These are phyloP conservation scores for Colletotrichum chlorophyti DNA, from an alignment of 2,329 filamentous ascomycete genomes.

Conservation along the genomic window DNA sequence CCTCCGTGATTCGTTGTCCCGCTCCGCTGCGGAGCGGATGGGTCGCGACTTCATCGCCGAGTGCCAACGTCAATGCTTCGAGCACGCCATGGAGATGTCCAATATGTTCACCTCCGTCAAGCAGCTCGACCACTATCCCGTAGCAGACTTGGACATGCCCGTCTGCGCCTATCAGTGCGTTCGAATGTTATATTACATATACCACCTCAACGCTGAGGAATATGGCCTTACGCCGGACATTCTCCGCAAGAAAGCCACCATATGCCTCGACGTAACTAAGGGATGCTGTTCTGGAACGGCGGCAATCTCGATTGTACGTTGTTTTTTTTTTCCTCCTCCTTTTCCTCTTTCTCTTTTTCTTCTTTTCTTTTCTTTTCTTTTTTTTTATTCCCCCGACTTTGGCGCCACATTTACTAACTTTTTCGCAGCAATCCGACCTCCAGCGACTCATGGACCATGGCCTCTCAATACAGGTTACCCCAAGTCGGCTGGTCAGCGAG, in stretches of 20 bases:
- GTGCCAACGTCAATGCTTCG: constrained; percentile 58
- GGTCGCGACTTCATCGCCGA: constrained; percentile 56
- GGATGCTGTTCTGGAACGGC: constrained; percentile 59
- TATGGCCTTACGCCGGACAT: constrained; percentile 52
- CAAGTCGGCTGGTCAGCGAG: constrained; percentile 39
- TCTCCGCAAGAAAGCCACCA: constrained; percentile 55
- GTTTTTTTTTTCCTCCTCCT: no score
- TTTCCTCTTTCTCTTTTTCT: no score
- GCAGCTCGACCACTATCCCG: constrained; percentile 56
- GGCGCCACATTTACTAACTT: constrained; percentile 20
- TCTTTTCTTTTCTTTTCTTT: no score
- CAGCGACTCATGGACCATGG: constrained; percentile 58
- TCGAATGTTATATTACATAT: constrained; percentile 58
- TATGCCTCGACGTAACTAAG: constrained; percentile 58
- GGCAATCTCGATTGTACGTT: constrained; percentile 46
- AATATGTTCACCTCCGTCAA: constrained; percentile 61
- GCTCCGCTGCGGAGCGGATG: constrained; percentile 49
- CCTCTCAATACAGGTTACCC: constrained; percentile 40
- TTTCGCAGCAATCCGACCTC: constrained; percentile 47
- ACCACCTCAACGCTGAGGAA: constrained; percentile 51
- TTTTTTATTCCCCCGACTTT: no score
- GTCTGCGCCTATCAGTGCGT: constrained; percentile 63
- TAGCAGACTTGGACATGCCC: constrained; percentile 62
- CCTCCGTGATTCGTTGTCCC: constrained; percentile 57
- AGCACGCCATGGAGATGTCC: constrained; percentile 61